These are phyloP conservation scores for Candida sp. DNA, from an alignment of 1,139 yeast species.

Conservation along the genomic window DNA sequence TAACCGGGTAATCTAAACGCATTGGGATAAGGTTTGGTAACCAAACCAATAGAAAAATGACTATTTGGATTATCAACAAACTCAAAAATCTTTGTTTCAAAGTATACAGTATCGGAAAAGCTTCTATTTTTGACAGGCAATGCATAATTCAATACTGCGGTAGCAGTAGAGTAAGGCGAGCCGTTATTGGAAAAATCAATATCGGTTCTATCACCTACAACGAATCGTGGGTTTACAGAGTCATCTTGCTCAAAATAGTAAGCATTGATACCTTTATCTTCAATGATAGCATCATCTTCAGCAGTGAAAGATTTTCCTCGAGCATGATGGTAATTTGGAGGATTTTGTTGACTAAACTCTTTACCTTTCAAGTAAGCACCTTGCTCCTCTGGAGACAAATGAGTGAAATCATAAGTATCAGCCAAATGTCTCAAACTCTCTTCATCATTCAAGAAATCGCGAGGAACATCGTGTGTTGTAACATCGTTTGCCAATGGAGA, in stretches of 20 bases:
- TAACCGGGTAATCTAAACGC: conserved; percentile 84
- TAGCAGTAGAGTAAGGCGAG: conserved; percentile 43
- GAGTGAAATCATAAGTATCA: conserved; percentile 35
- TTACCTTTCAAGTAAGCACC: conserved; percentile 31
- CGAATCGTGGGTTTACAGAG: conserved; percentile 27
- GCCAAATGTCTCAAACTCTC: conserved; percentile 34
- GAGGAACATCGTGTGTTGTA: conserved; percentile 23
- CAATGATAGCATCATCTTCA: conserved; percentile 29
- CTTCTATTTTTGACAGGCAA: conserved; percentile 55
- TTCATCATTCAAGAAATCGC: conserved; percentile 42
- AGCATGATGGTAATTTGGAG: conserved; percentile 28
- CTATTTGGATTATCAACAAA: conserved; percentile 38
- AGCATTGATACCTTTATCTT: conserved; percentile 40
- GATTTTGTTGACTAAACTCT: conserved; percentile 28
- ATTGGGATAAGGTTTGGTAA: conserved; percentile 83
- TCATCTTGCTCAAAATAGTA: conserved; percentile 40
- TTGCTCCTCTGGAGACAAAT: conserved; percentile 44
- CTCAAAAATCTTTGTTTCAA: conserved; percentile 66
- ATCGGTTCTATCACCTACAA: conserved; percentile 65
- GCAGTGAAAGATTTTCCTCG: conserved; percentile 32
- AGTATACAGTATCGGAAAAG: conserved; percentile 62
- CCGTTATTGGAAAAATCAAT: conserved; percentile 48
- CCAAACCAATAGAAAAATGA: conserved; percentile 71
- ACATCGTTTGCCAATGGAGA: conserved; percentile 15
- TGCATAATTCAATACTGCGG: conserved; percentile 54